Evolutionary conservation across 2,329 filamentous ascomycete species (phyloP), one percentile per base, ranked within the genome.

Genomic region (Phialocephala subalpina): DNA sequence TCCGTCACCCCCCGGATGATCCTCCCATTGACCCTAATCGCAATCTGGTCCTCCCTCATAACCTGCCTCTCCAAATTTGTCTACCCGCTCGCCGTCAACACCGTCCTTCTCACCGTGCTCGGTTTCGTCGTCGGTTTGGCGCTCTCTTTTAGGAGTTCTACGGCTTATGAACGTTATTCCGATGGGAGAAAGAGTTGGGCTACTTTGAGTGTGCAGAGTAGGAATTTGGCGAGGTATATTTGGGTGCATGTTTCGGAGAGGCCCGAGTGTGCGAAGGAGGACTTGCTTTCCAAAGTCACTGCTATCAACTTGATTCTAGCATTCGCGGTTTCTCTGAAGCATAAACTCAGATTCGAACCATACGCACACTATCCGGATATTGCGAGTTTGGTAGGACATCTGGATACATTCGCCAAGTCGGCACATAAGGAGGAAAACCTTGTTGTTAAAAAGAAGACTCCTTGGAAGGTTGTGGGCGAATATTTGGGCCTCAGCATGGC

Each of bases 321-420:
- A 2, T 96, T 92, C 73, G 86, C 92, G n/a, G 83, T 92, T 20
- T 81, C 93, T 1, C 82, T 97, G 66, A 95, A 95, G 80, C 93
- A 96, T 79, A 90, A 89, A 73, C 86, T 97, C 36, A 91, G 93
- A 36, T 95, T 95, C 77, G 92, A 97, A 76, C 92, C 93, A 1
- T 92, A 92, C 73, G 88, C 90, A 38, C 86, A 90, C 61, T 95
- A 96, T 76, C 85, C 90, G 1, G 93, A 96, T 73, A 82, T 97
- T 5, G 80, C 86, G 42, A 86, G 89, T 22, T 82, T 94, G 16
- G 85, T 94, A 35, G 84, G 85, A 18, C 90, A 94, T 74, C 83
- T 97, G 35, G 86, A 92, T 70, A 94, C 92, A 0, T 93, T 93
- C 73, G 91, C 93, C 67, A 88, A 82, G 64, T 77, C 79, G 6